Conservation (phyloP, 768 basidiomycete species). For the Lactarius deliciosus region DNA sequence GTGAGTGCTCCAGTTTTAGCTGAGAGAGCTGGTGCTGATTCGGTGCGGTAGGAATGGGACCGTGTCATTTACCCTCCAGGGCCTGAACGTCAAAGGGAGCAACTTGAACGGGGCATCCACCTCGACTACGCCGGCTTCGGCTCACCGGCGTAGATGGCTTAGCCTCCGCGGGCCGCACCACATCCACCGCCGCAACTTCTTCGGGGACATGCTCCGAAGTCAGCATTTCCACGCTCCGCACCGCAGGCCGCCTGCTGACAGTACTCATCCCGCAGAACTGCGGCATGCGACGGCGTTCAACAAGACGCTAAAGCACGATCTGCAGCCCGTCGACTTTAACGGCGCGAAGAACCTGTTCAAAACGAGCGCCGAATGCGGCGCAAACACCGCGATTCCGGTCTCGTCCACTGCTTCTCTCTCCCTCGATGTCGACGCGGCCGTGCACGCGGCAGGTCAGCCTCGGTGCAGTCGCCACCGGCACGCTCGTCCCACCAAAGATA, state of each 20-base stretch:
- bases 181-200: neutral
- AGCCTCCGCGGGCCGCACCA: neutral
- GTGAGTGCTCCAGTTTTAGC: neutral
- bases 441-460: slow-evolving; percentile 8
- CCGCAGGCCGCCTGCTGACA: neutral
- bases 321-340: neutral
- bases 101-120: neutral
- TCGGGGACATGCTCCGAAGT: neutral
- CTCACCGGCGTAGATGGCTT: neutral
- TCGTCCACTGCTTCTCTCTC: slow-evolving; percentile 5
- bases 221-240: neutral
- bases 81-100: neutral
- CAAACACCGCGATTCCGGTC: neutral
- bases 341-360: slow-evolving; percentile 2
- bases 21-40: neutral
- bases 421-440: slow-evolving; percentile 6
- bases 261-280: neutral
- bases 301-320: neutral
- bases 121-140: neutral
- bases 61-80: slow-evolving; percentile 7
- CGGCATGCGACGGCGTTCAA: neutral
- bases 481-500: slow-evolving; percentile 14
- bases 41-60: neutral
- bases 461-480: slow-evolving; percentile 16
- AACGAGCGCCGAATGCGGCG: slow-evolving; percentile 2